Percentiles rank a stretch among this genome's conserved stretches.
Conservation (phyloP, 2,329 filamentous ascomycete genomes). For the Cryphonectria parasitica region DNA sequence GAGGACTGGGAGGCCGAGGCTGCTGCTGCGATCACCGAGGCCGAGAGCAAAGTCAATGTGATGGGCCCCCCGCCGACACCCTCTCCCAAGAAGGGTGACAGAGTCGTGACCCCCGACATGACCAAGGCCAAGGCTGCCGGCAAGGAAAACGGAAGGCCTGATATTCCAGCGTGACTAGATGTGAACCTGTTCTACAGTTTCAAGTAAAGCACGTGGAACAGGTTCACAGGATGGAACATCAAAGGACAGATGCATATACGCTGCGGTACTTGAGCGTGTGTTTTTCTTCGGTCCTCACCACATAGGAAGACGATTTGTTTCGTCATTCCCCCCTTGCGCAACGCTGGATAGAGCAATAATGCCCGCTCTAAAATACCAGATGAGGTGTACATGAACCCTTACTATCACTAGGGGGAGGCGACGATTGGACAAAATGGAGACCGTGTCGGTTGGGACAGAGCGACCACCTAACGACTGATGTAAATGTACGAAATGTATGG, state of each 20-base stretch:
- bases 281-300: neutral
- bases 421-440: neutral
- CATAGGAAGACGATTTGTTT: neutral
- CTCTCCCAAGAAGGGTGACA: slow-evolving; percentile 24
- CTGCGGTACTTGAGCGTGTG: neutral
- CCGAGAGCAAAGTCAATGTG: slow-evolving; percentile 25
- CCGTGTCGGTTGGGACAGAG: slow-evolving; percentile 5
- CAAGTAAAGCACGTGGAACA: slow-evolving; percentile 25
- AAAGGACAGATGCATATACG: slow-evolving; percentile 3
- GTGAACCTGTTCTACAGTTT: slow-evolving; percentile 29
- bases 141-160: slow-evolving; percentile 27
- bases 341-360: neutral
- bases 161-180: slow-evolving; percentile 29
- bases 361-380: neutral
- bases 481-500: slow-evolving; percentile 29
- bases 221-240: slow-evolving; percentile 22
- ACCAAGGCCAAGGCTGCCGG: slow-evolving; percentile 11
- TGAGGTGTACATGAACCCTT: slow-evolving; percentile 9
- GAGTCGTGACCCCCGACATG: slow-evolving; percentile 19
- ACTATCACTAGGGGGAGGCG: neutral
- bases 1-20: slow-evolving; percentile 28
- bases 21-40: slow-evolving; percentile 22
- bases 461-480: slow-evolving; percentile 25
- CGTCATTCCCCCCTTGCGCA: neutral
- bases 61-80: slow-evolving; percentile 30